Percentiles rank a stretch among this genome's conserved stretches.
phyloP scores from a whole-genome alignment of 192 early-diverging fungal species.

The Funneliformis geosporum region DNA sequence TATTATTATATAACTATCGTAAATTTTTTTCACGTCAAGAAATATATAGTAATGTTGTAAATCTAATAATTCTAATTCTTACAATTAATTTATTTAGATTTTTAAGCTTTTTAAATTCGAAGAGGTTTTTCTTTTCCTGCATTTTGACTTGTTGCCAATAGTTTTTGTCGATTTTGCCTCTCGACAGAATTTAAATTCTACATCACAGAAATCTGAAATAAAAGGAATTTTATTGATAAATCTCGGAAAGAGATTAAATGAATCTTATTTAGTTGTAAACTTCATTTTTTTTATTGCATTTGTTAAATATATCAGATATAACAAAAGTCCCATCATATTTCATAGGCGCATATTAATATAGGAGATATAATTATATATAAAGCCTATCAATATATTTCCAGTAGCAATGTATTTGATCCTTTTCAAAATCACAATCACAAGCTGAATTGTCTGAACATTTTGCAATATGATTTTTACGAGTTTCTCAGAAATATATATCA shows the following conservation, averaged over 20 bases:
- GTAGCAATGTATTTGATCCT: conserved; percentile 32
- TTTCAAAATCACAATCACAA: conserved; percentile 22
- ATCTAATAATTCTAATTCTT: neutral
- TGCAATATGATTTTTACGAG: conserved; percentile 65
- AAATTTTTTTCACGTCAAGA: neutral
- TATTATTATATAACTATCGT: conserved; percentile 35
- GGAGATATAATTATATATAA: conserved; percentile 76
- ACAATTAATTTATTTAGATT: conserved; percentile 47
- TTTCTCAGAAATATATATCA: conserved; percentile 64
- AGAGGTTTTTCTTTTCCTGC: no score
- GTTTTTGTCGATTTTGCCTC: conserved; percentile 53
- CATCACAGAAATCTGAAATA: conserved; percentile 52
- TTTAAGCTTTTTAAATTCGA: conserved; percentile 55
- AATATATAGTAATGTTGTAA: conserved; percentile 1
- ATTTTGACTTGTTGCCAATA: conserved; percentile 60
- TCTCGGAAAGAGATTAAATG: conserved; percentile 60
- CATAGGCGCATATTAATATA: conserved; percentile 60
- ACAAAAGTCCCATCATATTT: no score
- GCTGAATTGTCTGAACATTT: conserved; percentile 50
- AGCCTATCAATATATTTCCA: conserved; percentile 56
- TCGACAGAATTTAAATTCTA: conserved; percentile 42
- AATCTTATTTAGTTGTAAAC: conserved; percentile 75
- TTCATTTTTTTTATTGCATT: no score
- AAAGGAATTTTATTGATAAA: conserved; percentile 71
- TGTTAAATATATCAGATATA: no score